Evolutionary conservation across 345 rosid genomes (phyloP).

Genomic region (Turritis glabra): DNA sequence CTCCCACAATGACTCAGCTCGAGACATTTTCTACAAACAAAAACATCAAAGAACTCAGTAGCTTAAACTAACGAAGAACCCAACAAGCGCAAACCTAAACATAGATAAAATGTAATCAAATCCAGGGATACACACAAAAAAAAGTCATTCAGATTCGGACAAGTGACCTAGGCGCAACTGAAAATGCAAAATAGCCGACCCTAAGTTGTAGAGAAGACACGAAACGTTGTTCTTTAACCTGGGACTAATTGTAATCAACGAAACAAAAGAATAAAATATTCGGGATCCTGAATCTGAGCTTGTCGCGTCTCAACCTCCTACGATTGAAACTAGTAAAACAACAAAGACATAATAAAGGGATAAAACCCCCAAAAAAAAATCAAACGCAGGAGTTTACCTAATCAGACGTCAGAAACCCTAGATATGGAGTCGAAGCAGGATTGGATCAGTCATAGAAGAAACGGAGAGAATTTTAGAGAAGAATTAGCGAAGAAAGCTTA

Average conservation of each 20-base stretch:
- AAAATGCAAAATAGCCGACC: neutral
- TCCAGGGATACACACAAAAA: neutral
- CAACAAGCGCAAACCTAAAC: neutral
- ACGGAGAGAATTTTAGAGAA: too few species aligned
- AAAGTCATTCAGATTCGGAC: neutral
- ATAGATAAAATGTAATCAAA: neutral
- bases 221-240: neutral
- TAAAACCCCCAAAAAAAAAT: neutral
- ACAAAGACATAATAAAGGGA: neutral
- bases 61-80: neutral
- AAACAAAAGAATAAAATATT: neutral
- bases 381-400: slow-evolving; percentile 23
- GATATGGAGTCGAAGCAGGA: slow-evolving; percentile 26
- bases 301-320: neutral
- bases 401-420: slow-evolving; percentile 27
- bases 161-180: slow-evolving; percentile 29
- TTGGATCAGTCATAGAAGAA: slow-evolving; percentile 34
- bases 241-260: neutral
- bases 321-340: slow-evolving; percentile 17
- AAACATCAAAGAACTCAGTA: slow-evolving; percentile 3
- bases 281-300: slow-evolving; percentile 36
- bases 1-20: slow-evolving; percentile 84
- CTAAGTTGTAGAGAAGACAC: neutral
- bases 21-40: slow-evolving; percentile 61
- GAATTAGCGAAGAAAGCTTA: slow-evolving; percentile 1